Base-by-base conservation (phyloP, 2,329 filamentous ascomycete species). In the Alternaria hordeiaustralica region DNA sequence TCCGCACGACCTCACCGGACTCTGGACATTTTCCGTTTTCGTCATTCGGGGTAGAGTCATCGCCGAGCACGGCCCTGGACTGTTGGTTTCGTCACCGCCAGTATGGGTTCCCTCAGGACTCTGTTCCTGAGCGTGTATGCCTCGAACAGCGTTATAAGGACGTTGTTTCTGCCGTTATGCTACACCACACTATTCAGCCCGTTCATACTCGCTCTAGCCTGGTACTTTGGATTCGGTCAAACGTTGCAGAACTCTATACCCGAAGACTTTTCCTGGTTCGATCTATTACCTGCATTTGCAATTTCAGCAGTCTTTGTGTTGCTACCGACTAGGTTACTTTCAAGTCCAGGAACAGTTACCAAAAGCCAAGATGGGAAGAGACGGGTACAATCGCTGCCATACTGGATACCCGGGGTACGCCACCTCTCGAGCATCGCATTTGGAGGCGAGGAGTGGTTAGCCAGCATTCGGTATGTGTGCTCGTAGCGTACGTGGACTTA, bases 351-450 rank as follows among this genome's bases (percentile, higher is more conserved):
- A 46, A 54, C 56, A 62, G 61, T 55, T 21, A 41, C 25, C 13
- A 68, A 58, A 30, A 67, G 56, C 23, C 69, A 73, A 61, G 57
- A 78, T 72, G 75, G 73, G 72, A 74, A 72, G 74, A 75, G 72
- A 67, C 78, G 77, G 58, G 82, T 86, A 63, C 84, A 84, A 73
- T 75, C 82, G 60, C 67, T 85, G 21, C 86, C 87, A 26, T 90
- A 90, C 75, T 90, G 87, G 85, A 74, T 90, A 8, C 88, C 88
- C 2, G 81, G 85, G 55, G 36, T 89, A 9, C 86, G 87, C 43
- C 86, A 90, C 79, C 80, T 84, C 7, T 69, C 85, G 20, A 85
- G 88, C 67, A 79, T 83, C 67, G 75, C 82, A 20, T 80, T 83
- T 70, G 74, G 83, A 44, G 81, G 82, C 53, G 77, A 84, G 44